These are phyloP conservation scores for Eutypa lata DNA, from an alignment of 2,329 filamentous ascomycete genomes.

Conservation along the genomic window DNA sequence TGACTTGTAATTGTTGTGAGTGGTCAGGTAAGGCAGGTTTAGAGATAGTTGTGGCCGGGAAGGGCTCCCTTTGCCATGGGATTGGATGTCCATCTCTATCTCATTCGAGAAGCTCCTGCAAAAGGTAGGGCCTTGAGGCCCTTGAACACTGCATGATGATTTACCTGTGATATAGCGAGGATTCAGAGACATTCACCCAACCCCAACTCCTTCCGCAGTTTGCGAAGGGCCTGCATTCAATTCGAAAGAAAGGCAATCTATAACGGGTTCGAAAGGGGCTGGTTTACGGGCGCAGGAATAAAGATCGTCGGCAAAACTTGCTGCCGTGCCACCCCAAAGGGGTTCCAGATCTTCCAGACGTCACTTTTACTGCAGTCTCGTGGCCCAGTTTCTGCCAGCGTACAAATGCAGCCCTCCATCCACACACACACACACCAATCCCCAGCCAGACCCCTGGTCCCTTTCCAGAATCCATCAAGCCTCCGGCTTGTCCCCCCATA, in stretches of 20 bases:
- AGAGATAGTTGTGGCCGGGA: too few species aligned
- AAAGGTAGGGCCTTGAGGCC: too few species aligned
- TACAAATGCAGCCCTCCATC: not conserved
- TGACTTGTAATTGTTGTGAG: too few species aligned
- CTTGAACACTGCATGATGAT: not conserved
- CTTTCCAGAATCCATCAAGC: too few species aligned
- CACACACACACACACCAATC: not conserved
- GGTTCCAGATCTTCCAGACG: not conserved
- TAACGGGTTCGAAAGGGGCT: too few species aligned
- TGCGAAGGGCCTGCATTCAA: not conserved
- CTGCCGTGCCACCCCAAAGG: not conserved
- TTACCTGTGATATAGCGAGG: not conserved
- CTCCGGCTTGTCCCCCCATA: too few species aligned
- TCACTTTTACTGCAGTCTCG: not conserved
- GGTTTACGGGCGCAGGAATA: not conserved
- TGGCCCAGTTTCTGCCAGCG: not conserved
- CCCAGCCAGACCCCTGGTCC: too few species aligned
- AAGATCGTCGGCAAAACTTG: not conserved
- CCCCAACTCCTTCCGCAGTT: not conserved
- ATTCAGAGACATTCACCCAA: not conserved
- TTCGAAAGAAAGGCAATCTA: too few species aligned
- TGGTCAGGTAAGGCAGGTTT: too few species aligned
- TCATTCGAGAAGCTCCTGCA: too few species aligned
- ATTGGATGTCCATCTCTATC: too few species aligned
- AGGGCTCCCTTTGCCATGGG: too few species aligned